phyloP scores from a whole-genome alignment of 768 basidiomycete species.

The Trametes meyenii region DNA sequence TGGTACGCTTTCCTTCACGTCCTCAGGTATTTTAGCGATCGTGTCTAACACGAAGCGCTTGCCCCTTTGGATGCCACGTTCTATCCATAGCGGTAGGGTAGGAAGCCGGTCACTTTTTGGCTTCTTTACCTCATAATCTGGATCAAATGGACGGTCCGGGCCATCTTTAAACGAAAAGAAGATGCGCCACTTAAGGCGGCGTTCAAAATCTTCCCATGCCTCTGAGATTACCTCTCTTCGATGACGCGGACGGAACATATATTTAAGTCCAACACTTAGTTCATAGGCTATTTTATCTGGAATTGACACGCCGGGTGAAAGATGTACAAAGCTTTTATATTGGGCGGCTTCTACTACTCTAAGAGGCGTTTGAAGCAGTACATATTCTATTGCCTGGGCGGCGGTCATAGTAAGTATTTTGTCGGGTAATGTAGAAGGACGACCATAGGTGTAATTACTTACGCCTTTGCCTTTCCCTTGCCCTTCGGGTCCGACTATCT shows the following conservation, averaged over 20 bases:
- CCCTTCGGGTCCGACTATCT: not conserved
- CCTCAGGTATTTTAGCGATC: too few species aligned
- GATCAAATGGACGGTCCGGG: not conserved
- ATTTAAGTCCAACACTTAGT: slow-evolving; percentile 1
- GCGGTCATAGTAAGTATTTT: not conserved
- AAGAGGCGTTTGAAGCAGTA: not conserved
- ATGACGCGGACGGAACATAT: not conserved
- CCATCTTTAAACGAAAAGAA: slow-evolving; percentile 3
- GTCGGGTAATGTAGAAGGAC: not conserved
- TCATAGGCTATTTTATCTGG: not conserved
- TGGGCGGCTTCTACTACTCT: not conserved
- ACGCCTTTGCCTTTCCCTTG: not conserved
- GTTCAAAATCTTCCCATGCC: slow-evolving; percentile 1
- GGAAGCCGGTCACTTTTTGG: not conserved
- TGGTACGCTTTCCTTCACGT: too few species aligned
- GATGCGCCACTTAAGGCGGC: not conserved
- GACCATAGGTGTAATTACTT: not conserved
- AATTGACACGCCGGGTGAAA: not conserved
- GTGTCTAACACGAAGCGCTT: not conserved
- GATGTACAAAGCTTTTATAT: not conserved
- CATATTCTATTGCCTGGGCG: not conserved
- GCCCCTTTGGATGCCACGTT: not conserved
- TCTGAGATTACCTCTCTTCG: not conserved
- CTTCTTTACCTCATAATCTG: slow-evolving; percentile 3
- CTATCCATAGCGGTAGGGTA: not conserved